Base-by-base conservation (phyloP, 2,329 filamentous ascomycete species). In the Paraphaeosphaeria minitans region DNA sequence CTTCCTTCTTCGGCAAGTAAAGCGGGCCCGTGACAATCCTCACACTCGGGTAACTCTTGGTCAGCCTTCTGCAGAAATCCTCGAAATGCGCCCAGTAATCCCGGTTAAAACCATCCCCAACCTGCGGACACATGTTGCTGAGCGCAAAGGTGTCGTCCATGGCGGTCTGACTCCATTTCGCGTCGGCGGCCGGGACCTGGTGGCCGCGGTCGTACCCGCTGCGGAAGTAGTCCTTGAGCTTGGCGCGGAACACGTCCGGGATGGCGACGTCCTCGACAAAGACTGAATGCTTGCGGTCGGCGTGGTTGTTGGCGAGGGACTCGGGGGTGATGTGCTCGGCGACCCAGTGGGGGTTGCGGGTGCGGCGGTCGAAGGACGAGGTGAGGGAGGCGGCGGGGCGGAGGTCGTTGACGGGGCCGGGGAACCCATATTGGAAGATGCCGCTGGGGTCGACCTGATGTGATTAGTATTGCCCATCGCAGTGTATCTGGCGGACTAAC, bases 61-160 rank as follows among this genome's bases (percentile, higher is more conserved):
- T 94, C 65, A 99, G 82, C 19, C 92, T 83, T 10, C 95, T 87
- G 80, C 94, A 97, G 74, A 98, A 99, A 74, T 97, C 94, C 80
- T 99, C 95, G 66, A 99, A 93, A 77, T 99, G 95, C 39, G 95
- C 91, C 95, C 95, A 99, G 85, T 99, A 99, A 81, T 99, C 95
- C 53, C 95, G 86, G 81, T 99, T 99, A 84, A 99, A 99, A 59
- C 95, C 95, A 75, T 97, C 92, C 66, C 95, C 95, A 31, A 99
- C 95, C 80, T 99, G 95, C 33, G 95, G 95, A 74, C 93, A 97
- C 93, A 99, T 99, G 81, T 99, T 99, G 74, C 85, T 89, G 56
- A 99, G 85, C 72, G 87, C 89, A 74, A 99, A 99, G 2, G 95
- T 99, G 58, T 91, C 92, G 79, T 99, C 88, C 92, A 99, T 97